A percentile compares a stretch with the other conserved stretches of the same genome.
Evolutionary conservation across 2,329 filamentous ascomycete species (phyloP).

Genomic region (Sarocladiaceae sp.): DNA sequence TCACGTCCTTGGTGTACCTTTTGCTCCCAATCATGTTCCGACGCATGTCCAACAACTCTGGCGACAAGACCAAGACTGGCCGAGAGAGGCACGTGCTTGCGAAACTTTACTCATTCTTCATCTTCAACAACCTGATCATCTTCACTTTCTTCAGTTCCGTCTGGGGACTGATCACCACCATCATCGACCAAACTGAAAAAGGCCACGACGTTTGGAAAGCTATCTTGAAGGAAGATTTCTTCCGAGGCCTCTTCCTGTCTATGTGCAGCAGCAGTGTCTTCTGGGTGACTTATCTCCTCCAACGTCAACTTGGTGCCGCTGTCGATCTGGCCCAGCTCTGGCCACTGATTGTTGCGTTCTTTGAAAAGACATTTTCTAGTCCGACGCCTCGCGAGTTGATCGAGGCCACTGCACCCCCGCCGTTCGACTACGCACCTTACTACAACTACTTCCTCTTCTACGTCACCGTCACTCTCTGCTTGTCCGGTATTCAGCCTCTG

Average conservation of each 20-base stretch:
- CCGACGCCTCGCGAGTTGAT: conserved; percentile 90
- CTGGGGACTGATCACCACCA: conserved; percentile 64
- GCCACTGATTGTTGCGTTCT: conserved; percentile 77
- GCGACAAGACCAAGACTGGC: conserved; percentile 86
- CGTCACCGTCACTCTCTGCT: conserved; percentile 79
- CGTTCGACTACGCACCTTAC: conserved; percentile 93
- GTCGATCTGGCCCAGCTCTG: conserved; percentile 87
- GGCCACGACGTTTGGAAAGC: conserved; percentile 62
- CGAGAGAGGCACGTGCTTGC: conserved; percentile 85
- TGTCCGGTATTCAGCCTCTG: conserved; percentile 78
- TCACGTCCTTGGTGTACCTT: conserved; percentile 83
- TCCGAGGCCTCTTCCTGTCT: conserved; percentile 59
- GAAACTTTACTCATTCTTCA: conserved; percentile 91
- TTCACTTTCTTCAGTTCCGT: conserved; percentile 87
- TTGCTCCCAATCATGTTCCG: conserved; percentile 88
- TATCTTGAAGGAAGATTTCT: conserved; percentile 58
- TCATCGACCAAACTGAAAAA: conserved; percentile 52
- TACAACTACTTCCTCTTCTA: conserved; percentile 99
- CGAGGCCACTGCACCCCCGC: conserved; percentile 82
- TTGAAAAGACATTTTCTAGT: conserved; percentile 74
- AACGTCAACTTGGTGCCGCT: conserved; percentile 89
- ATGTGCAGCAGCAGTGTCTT: conserved; percentile 81
- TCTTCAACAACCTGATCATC: conserved; percentile 93
- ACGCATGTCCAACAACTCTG: conserved; percentile 72
- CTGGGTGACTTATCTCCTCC: conserved; percentile 90